Evolutionary conservation across 192 early-diverging fungal genomes (phyloP), one percentile per base, ranked within the genome.

Genomic region (Phlyctochytrium planicorne): DNA sequence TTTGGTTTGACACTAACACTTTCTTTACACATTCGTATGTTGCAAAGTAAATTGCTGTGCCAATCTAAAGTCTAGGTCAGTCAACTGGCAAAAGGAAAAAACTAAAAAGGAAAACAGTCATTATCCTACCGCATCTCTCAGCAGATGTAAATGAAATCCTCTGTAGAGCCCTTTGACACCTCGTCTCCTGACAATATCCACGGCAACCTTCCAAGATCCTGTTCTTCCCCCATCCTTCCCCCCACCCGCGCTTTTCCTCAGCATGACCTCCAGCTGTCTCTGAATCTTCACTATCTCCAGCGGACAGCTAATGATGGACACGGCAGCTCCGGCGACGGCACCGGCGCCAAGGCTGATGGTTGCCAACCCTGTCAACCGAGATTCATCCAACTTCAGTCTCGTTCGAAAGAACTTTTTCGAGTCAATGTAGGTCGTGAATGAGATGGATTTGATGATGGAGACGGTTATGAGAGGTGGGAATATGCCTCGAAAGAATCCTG

Each of bases 401-500:
- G 20, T 59, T 20, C 1, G 34, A 47, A 90, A 75, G 34, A 78
- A 71, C n/a, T 63, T 69, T 72, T 93, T 91, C 50, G 82, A 80
- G 16, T 79, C 65, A 63, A 90, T 91, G 76, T 95, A 97, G 3
- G 93, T 84, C 1, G 92, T 88, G 70, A 94, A 96, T 20, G 93
- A 91, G 24, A 95, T 75, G 1, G 90, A 91, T 59, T 94, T 93
- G 55, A 94, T 88, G 4, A 90, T 84, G 10, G 91, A 90, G 20
- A 91, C 84, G 3, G 93, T 89, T 6, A 91, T 76, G 67, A 93
- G 72, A 14, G 90, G 88, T 30, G 95, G 95, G 25, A 91, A 29
- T 1, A 86, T 77, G 70, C 94, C 94, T 69, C 94, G 76, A 75
- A 88, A 96, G 74, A 93, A 91, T 0, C 94, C 94, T 32, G 82